These are phyloP conservation scores for Lactarius vividus DNA, from an alignment of 768 basidiomycete genomes.

Conservation along the genomic window DNA sequence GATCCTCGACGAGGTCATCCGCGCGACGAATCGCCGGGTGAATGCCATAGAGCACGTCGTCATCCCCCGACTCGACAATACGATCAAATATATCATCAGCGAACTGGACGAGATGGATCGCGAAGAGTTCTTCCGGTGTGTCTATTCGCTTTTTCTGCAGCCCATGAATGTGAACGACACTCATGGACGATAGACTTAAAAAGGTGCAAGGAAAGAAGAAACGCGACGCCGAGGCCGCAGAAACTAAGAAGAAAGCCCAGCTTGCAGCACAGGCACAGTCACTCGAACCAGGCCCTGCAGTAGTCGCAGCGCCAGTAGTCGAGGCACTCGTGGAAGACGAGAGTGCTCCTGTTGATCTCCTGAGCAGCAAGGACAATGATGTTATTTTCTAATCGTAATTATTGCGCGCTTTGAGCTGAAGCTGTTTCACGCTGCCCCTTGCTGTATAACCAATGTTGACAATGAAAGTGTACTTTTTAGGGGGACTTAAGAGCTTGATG, in stretches of 20 bases:
- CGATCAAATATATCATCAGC: conserved; percentile 96
- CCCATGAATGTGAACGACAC: neutral
- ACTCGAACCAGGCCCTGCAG: conserved; percentile 15
- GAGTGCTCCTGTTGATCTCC: conserved; percentile 51
- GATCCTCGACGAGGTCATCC: conserved; percentile 98
- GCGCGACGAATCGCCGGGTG: conserved; percentile 97
- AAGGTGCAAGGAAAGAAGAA: conserved; percentile 99
- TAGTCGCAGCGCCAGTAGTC: neutral
- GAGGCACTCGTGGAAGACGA: conserved; percentile 29
- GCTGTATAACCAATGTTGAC: conserved; percentile 4
- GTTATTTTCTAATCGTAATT: conserved; percentile 72
- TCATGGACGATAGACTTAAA: conserved; percentile 61
- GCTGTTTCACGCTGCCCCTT: conserved; percentile 5
- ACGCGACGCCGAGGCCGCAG: conserved; percentile 51
- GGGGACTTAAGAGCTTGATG: neutral
- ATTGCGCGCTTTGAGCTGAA: conserved; percentile 13
- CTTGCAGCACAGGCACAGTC: conserved; percentile 22
- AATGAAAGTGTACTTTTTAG: neutral
- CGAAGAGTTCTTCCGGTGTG: conserved; percentile 87
- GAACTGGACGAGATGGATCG: conserved; percentile 99
- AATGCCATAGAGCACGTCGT: conserved; percentile 98
- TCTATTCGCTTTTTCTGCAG: conserved; percentile 11
- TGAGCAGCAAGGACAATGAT: conserved; percentile 87
- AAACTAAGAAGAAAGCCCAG: conserved; percentile 26
- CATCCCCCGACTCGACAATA: conserved; percentile 94